Conservation (phyloP, 768 basidiomycete species). For the Suillus subalutaceus region DNA sequence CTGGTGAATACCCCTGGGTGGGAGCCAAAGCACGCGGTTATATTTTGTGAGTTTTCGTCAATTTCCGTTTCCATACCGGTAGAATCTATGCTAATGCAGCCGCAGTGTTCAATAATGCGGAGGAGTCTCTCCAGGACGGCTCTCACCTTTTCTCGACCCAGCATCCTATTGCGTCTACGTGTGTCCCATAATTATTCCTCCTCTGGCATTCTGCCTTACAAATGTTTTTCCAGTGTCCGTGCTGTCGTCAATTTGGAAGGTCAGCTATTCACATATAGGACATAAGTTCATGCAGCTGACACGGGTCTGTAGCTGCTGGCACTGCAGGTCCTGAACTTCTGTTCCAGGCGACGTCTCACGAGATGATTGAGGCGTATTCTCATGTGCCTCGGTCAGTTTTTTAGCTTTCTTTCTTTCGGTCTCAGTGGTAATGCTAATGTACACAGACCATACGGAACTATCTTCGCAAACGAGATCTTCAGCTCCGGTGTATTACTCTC, state of each 20-base stretch:
- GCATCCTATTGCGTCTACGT: constrained; percentile 75
- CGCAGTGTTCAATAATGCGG: constrained; percentile 91
- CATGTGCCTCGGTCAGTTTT: constrained; percentile 69
- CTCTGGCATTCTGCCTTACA: neutral
- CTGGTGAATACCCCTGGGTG: constrained; percentile 64
- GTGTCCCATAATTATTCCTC: constrained; percentile 30
- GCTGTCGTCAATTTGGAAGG: constrained; percentile 92
- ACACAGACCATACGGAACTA: constrained; percentile 79
- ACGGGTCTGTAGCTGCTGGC: constrained; percentile 65
- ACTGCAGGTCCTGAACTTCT: constrained; percentile 85
- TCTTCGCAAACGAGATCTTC: constrained; percentile 92
- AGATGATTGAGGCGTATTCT: constrained; percentile 93
- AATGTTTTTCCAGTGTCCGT: constrained; percentile 58
- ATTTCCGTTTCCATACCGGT: neutral
- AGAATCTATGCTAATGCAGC: neutral
- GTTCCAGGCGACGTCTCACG: constrained; percentile 93
- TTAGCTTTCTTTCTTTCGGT: neutral
- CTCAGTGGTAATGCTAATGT: neutral
- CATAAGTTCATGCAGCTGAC: neutral
- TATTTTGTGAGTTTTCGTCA: constrained; percentile 67
- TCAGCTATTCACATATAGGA: constrained; percentile 26
- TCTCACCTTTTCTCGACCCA: constrained; percentile 94
- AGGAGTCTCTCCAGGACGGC: constrained; percentile 93
- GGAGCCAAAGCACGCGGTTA: constrained; percentile 74
- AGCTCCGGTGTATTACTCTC: constrained; percentile 87